Percentiles rank a stretch among this genome's conserved stretches.
phyloP scores from a whole-genome alignment of 108 stramenopile species.

The Fragilariopsis cylindrus region DNA sequence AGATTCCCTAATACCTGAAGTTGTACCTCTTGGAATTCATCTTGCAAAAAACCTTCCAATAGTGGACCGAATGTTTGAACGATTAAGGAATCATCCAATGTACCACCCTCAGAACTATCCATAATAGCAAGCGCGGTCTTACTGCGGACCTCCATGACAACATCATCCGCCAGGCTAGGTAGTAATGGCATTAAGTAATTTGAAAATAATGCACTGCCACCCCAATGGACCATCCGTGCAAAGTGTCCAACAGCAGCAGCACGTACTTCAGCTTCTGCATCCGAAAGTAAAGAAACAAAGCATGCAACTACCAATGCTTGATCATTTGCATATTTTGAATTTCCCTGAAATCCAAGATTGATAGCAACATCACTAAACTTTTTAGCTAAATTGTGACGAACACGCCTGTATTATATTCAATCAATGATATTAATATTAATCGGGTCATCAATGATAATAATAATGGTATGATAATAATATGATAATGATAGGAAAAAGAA shows the following conservation, averaged over 20 bases:
- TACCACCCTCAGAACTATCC: constrained; percentile 75
- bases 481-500: background rate
- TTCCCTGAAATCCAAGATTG: constrained; percentile 61
- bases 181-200: constrained; percentile 69
- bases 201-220: constrained; percentile 72
- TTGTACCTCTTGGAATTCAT: constrained; percentile 92
- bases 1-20: constrained; percentile 85
- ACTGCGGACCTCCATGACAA: constrained; percentile 61
- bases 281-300: constrained; percentile 80
- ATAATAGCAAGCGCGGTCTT: constrained; percentile 72
- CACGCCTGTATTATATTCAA: constrained; percentile 61
- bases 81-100: constrained; percentile 73
- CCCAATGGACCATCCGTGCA: constrained; percentile 81
- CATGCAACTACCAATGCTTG: constrained; percentile 59
- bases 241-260: constrained; percentile 90
- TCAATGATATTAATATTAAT: background rate
- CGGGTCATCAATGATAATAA: background rate
- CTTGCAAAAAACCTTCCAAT: constrained; percentile 79
- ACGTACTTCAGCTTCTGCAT: constrained; percentile 94
- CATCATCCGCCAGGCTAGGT: constrained; percentile 64
- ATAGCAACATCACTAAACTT: constrained; percentile 74
- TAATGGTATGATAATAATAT: background rate
- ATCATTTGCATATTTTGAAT: constrained; percentile 31
- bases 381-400: constrained; percentile 90
- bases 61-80: constrained; percentile 80